These are phyloP conservation scores for Aspergillus fumigatus DNA, from an alignment of 2,329 filamentous ascomycete species.

Conservation along the genomic window DNA sequence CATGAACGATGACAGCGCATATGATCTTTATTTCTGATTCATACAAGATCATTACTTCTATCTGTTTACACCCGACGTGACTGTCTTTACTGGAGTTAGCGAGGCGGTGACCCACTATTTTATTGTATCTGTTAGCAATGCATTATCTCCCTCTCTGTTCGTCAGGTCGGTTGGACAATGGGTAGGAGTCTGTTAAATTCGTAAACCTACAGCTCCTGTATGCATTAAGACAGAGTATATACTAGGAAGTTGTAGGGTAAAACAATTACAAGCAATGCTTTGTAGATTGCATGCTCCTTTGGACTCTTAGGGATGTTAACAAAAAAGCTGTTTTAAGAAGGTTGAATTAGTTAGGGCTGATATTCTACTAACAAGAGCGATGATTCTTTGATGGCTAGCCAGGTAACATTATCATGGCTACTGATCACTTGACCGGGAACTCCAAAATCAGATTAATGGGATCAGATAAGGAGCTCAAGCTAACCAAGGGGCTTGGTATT, in stretches of 20 bases:
- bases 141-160: neutral
- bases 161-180: neutral
- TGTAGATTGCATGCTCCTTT: no score
- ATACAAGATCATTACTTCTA: constrained; percentile 5
- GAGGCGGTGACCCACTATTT: neutral
- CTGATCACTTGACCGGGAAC: neutral
- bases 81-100: neutral
- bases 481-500: neutral
- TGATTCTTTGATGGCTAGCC: neutral
- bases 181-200: neutral
- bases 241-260: neutral
- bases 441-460: neutral
- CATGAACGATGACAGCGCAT: constrained; percentile 15
- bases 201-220: neutral
- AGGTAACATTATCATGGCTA: neutral
- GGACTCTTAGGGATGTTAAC: no score
- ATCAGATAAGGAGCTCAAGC: constrained; percentile 5
- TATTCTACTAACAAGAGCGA: no score
- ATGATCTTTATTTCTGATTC: constrained; percentile 11
- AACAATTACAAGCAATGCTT: neutral
- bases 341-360: no score
- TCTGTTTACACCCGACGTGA: neutral
- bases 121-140: neutral
- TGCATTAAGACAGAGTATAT: neutral
- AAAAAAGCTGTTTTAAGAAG: no score